Conservation (phyloP, 2,329 filamentous ascomycete genomes). For the Corinectria fuckeliana region DNA sequence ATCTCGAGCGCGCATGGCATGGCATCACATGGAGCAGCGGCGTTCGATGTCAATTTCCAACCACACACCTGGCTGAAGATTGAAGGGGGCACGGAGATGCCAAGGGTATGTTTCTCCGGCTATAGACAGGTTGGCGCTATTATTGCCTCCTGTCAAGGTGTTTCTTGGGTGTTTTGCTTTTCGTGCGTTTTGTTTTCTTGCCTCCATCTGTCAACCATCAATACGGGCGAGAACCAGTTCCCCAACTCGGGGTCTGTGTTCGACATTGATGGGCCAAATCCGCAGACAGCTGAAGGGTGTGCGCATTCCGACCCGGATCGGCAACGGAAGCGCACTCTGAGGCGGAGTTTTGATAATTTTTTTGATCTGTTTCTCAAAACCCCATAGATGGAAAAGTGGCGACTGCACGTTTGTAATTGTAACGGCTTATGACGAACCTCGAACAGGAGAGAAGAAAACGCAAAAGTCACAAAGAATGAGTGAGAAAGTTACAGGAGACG, state of each 20-base stretch:
- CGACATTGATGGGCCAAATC: not conserved
- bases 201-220: conserved; percentile 10
- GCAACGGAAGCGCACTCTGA: conserved; percentile 14
- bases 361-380: conserved; percentile 37
- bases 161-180: conserved; percentile 36
- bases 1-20: conserved; percentile 47
- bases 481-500: conserved; percentile 5
- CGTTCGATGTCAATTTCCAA: conserved; percentile 44
- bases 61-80: conserved; percentile 40
- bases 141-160: conserved; percentile 34
- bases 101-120: conserved; percentile 36
- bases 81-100: conserved; percentile 34
- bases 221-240: not conserved
- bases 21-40: conserved; percentile 43
- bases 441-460: conserved; percentile 9
- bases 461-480: conserved; percentile 20
- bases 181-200: conserved; percentile 13
- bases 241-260: not conserved
- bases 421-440: conserved; percentile 42
- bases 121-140: conserved; percentile 35
- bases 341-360: conserved; percentile 13
- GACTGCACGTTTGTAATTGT: conserved; percentile 43
- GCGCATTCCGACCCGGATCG: conserved; percentile 17
- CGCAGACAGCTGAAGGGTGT: conserved; percentile 1
- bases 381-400: conserved; percentile 42